Base-by-base conservation (phyloP, 129 eudicot species). In the Glebionis coronaria region DNA sequence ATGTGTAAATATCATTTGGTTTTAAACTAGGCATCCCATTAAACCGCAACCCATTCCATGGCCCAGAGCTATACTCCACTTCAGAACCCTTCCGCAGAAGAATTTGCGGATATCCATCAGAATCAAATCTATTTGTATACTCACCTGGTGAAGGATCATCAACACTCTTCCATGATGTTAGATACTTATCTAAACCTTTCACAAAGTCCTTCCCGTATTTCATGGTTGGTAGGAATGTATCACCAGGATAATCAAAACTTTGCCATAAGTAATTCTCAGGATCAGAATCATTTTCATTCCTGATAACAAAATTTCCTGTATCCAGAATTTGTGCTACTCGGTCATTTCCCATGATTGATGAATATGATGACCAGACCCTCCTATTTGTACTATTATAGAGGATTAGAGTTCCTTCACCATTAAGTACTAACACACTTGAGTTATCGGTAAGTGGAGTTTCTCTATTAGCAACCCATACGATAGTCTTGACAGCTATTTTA, bases 401-500 rank as follows among this genome's bases (percentile, higher is more conserved):
- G 10, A 27, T 64, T 10, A 83, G 76, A 31, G 67, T 58, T 28
- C 95, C 90, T 20, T 73, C 46, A 8, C 28, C 18, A 61, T 2
- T 18, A 28, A 87, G 61, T 8, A 53, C 3, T 31, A 83, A 50
- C 1, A 74, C 72, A 4, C 83, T 84, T 3, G 69, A 56, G 9
- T 80, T 76, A 59, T 65, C 82, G 0, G 65, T 44, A 13, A 87
- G 16, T 12, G 86, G 86, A 8, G 19, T 69, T 40, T 84, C 73
- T 51, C 90, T 65, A 14, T 82, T 88, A n/a, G 95, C 91, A 9
- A 84, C 84, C 95, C 88, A 88, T 4, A 81, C 88, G 2, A 82
- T 67, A 1, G 82, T 78, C 63, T 5, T 14, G 65, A 63, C 52
- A 1, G 23, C 49, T 19, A 47, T 81, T 19, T 54, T 80, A 71